phyloP scores from a whole-genome alignment of 257 asterid species.

The Solanum peruvianum region DNA sequence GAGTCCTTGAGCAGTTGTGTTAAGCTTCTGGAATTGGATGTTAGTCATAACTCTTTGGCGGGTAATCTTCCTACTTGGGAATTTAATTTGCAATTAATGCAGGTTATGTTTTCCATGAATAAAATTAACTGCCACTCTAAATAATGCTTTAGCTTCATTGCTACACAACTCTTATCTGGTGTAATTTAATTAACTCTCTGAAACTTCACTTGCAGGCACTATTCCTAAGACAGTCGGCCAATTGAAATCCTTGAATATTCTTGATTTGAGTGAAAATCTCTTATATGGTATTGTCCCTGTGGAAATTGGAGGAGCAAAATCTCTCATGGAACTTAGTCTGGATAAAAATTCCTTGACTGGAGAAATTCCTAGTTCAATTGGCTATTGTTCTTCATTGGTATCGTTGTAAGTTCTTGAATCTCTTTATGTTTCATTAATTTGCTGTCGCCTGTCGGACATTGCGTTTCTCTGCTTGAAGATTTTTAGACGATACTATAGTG shows the following conservation, averaged over 20 bases:
- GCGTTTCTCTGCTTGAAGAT: background rate
- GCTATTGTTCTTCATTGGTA: slow-evolving; percentile 39
- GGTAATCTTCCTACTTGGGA: slow-evolving; percentile 52
- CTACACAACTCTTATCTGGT: slow-evolving; percentile 35
- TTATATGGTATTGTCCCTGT: slow-evolving; percentile 61
- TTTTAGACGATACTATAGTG: background rate
- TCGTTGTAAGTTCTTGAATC: slow-evolving; percentile 46
- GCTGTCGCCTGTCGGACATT: background rate
- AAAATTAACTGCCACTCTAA: background rate
- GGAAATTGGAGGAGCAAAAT: slow-evolving; percentile 53
- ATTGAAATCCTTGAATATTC: slow-evolving; percentile 27
- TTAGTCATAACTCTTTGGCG: slow-evolving; percentile 45
- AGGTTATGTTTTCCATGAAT: background rate
- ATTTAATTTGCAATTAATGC: slow-evolving; percentile 46
- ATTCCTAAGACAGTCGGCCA: slow-evolving; percentile 40
- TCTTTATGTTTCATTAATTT: background rate
- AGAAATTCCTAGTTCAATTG: slow-evolving; percentile 50
- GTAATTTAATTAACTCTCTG: slow-evolving; percentile 37
- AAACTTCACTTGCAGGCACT: slow-evolving; percentile 34
- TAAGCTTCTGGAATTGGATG: slow-evolving; percentile 51
- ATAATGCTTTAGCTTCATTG: slow-evolving; percentile 28
- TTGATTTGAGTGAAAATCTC: slow-evolving; percentile 60
- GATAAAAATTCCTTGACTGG: slow-evolving; percentile 52
- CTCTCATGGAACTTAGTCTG: slow-evolving; percentile 43
- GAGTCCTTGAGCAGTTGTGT: slow-evolving; percentile 35